Evolutionary conservation across 805 yeast species (phyloP).

Genomic region (Suhomyces sp.): DNA sequence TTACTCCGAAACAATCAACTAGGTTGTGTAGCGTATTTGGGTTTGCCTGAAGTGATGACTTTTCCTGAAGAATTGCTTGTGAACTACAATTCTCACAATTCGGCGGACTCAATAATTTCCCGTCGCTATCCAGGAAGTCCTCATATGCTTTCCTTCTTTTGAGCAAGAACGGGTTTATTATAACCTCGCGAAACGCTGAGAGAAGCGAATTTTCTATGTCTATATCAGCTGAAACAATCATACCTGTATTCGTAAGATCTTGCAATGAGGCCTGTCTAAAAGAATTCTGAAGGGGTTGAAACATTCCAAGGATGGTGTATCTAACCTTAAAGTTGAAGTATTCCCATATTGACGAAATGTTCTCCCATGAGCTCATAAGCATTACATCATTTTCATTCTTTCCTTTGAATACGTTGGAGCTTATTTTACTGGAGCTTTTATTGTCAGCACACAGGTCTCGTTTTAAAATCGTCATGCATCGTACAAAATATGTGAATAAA

Average conservation of each 20-base stretch:
- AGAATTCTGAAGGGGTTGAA: slow-evolving; percentile 24
- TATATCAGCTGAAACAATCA: slow-evolving; percentile 10
- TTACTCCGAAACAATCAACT: slow-evolving; percentile 19
- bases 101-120: not conserved
- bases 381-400: not conserved
- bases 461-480: slow-evolving; percentile 20
- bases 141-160: slow-evolving; percentile 10
- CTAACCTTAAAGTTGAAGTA: slow-evolving; percentile 28
- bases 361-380: slow-evolving; percentile 19
- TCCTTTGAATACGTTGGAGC: not conserved
- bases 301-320: slow-evolving; percentile 21
- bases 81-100: not conserved
- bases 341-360: slow-evolving; percentile 22
- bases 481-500: slow-evolving; percentile 22
- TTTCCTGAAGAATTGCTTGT: slow-evolving; percentile 7
- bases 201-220: slow-evolving; percentile 27
- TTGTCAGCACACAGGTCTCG: slow-evolving; percentile 15
- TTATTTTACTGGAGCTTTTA: not conserved
- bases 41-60: slow-evolving; percentile 5
- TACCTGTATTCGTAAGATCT: not conserved
- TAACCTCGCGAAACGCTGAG: slow-evolving; percentile 26
- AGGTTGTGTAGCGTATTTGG: slow-evolving; percentile 10
- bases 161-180: slow-evolving; percentile 24
- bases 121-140: not conserved
- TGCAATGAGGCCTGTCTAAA: slow-evolving; percentile 13